A percentile compares a stretch with the other conserved stretches of the same genome.
Conservation (phyloP, 2,329 filamentous ascomycete species). For the Nemania bipapillata region DNA sequence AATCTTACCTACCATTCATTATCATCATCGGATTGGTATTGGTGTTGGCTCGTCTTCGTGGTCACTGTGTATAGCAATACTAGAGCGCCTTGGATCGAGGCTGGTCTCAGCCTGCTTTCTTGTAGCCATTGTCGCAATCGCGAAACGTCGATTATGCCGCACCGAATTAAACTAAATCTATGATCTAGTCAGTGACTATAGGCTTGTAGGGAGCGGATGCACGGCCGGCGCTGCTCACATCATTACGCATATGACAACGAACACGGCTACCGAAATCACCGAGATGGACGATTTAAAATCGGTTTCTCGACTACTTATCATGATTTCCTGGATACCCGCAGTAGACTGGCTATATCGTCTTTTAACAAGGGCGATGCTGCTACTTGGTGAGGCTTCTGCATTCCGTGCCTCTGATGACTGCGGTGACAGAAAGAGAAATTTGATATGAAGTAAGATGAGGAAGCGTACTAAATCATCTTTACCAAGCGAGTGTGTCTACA, state of each 20-base stretch:
- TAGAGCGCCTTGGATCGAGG: neutral
- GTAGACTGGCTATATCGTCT: too few relatives aligned
- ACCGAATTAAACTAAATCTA: neutral
- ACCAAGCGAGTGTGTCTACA: too few relatives aligned
- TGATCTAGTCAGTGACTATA: neutral
- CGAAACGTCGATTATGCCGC: too few relatives aligned
- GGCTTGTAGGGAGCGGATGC: neutral
- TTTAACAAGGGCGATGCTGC: too few relatives aligned
- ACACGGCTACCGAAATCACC: neutral
- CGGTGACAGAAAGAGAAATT: too few relatives aligned
- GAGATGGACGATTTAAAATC: too few relatives aligned
- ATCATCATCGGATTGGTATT: neutral
- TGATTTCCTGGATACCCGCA: too few relatives aligned
- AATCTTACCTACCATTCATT: conserved; percentile 14
- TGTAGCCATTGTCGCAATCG: neutral
- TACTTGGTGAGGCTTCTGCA: neutral
- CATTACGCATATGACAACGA: neutral
- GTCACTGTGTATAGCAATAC: conserved; percentile 9
- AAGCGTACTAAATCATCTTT: too few relatives aligned
- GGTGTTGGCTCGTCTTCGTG: neutral
- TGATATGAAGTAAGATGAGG: too few relatives aligned
- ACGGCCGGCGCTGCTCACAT: neutral
- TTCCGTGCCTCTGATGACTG: too few relatives aligned
- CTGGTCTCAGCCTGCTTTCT: neutral
- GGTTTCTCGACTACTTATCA: too few relatives aligned